Percentiles rank a stretch among this genome's conserved stretches.
Evolutionary conservation across 1,284 basidiomycete genomes (phyloP).

Genomic region (Cutaneotrichosporon arboriforme): DNA sequence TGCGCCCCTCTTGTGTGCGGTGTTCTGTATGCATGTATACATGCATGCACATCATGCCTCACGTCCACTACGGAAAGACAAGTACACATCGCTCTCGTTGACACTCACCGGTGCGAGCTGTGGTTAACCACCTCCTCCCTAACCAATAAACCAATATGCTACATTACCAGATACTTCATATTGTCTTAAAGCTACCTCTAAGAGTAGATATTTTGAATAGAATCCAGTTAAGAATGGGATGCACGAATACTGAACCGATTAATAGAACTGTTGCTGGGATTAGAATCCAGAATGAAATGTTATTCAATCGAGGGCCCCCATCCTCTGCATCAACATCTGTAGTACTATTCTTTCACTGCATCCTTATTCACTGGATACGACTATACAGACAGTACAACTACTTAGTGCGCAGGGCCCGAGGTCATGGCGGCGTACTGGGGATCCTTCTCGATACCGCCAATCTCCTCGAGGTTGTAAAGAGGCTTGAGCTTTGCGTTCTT

Average conservation of each 20-base stretch:
- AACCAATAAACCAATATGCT: constrained; percentile 44
- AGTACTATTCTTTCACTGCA: neutral
- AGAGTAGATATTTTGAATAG: constrained; percentile 40
- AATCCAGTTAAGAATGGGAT: constrained; percentile 40
- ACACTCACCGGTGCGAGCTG: no score
- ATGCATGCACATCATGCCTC: no score
- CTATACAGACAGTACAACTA: neutral
- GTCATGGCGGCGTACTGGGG: constrained; percentile 19
- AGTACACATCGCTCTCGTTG: no score
- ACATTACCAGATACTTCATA: constrained; percentile 36
- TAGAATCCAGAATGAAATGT: neutral
- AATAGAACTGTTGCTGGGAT: no score
- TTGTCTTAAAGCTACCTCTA: constrained; percentile 35
- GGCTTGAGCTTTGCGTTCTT: constrained; percentile 19
- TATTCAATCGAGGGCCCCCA: neutral
- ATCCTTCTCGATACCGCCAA: constrained; percentile 27
- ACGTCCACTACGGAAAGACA: no score
- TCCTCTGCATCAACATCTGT: neutral
- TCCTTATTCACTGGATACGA: no score
- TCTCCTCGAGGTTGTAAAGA: constrained; percentile 25
- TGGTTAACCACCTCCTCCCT: no score
- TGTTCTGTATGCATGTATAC: no score
- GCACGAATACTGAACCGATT: neutral
- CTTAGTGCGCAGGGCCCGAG: constrained; percentile 18
- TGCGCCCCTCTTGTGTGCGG: no score